phyloP scores from a whole-genome alignment of 2,329 filamentous ascomycete genomes.

The Talaromyces sp. region DNA sequence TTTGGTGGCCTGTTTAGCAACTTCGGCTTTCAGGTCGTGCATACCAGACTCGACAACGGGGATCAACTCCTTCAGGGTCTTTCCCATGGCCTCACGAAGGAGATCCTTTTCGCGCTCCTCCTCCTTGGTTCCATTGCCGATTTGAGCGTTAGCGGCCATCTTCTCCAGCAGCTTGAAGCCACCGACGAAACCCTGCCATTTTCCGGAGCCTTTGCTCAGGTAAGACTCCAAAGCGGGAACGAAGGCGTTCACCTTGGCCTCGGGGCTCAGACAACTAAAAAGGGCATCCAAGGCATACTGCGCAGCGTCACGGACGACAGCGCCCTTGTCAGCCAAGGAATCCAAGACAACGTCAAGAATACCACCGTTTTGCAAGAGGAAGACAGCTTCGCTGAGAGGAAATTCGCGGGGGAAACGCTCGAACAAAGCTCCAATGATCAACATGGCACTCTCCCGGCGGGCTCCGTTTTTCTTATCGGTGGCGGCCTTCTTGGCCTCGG shows the following conservation, averaged over 20 bases:
- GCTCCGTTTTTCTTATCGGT: constrained; percentile 90
- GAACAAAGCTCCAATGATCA: constrained; percentile 89
- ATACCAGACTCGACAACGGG: constrained; percentile 89
- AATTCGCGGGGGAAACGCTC: constrained; percentile 82
- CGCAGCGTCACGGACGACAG: constrained; percentile 84
- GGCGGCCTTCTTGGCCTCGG: constrained; percentile 74
- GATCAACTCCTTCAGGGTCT: constrained; percentile 75
- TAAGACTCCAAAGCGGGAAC: constrained; percentile 76
- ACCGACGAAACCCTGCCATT: constrained; percentile 95
- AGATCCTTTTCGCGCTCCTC: constrained; percentile 86
- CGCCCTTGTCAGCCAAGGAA: constrained; percentile 83
- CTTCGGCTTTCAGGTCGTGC: constrained; percentile 92
- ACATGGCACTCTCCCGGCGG: constrained; percentile 87
- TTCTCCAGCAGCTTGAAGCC: constrained; percentile 82
- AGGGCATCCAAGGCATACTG: constrained; percentile 92
- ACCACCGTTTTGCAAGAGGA: constrained; percentile 78
- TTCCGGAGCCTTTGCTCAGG: constrained; percentile 79
- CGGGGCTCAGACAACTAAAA: constrained; percentile 75
- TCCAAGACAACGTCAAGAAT: constrained; percentile 76
- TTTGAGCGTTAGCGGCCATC: constrained; percentile 93
- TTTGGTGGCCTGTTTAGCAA: constrained; percentile 81
- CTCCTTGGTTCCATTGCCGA: constrained; percentile 80
- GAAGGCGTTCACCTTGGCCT: constrained; percentile 80
- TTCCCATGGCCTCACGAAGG: constrained; percentile 86
- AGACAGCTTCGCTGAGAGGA: constrained; percentile 75